Conservation (phyloP, 2,329 filamentous ascomycete species). For the Zasmidium cellare region DNA sequence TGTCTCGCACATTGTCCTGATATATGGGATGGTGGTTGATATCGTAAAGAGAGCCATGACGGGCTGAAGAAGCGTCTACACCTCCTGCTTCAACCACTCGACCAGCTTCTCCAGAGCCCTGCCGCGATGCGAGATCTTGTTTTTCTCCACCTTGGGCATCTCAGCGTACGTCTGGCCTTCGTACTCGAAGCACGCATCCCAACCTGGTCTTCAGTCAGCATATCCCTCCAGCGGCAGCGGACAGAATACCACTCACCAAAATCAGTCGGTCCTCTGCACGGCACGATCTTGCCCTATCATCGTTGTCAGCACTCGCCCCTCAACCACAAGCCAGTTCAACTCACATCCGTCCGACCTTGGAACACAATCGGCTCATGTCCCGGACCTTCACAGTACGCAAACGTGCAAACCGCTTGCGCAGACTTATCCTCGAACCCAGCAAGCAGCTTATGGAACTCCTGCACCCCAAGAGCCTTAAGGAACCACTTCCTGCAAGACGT, state of each 20-base stretch:
- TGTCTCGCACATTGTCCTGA: neutral
- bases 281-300: slow-evolving; percentile 73
- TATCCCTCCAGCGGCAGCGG: neutral
- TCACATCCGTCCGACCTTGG: slow-evolving; percentile 81
- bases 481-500: slow-evolving; percentile 85
- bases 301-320: slow-evolving; percentile 12
- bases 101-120: slow-evolving; percentile 86
- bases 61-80: slow-evolving; percentile 12
- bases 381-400: slow-evolving; percentile 85
- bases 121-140: slow-evolving; percentile 86
- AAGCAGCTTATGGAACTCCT: slow-evolving; percentile 86
- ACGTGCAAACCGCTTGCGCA: slow-evolving; percentile 92
- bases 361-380: slow-evolving; percentile 83
- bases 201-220: slow-evolving; percentile 60
- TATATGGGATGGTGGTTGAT: neutral
- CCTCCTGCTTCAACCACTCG: slow-evolving; percentile 60
- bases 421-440: slow-evolving; percentile 87
- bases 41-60: too few species aligned
- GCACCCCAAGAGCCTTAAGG: slow-evolving; percentile 75
- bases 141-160: slow-evolving; percentile 87
- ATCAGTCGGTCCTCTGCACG: slow-evolving; percentile 71
- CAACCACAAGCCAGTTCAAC: slow-evolving; percentile 27
- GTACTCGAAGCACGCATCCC: slow-evolving; percentile 96
- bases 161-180: slow-evolving; percentile 91
- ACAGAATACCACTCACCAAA: slow-evolving; percentile 66